Conservation (phyloP, 2,329 filamentous ascomycete genomes). For the Neonectria neomacrospora region DNA sequence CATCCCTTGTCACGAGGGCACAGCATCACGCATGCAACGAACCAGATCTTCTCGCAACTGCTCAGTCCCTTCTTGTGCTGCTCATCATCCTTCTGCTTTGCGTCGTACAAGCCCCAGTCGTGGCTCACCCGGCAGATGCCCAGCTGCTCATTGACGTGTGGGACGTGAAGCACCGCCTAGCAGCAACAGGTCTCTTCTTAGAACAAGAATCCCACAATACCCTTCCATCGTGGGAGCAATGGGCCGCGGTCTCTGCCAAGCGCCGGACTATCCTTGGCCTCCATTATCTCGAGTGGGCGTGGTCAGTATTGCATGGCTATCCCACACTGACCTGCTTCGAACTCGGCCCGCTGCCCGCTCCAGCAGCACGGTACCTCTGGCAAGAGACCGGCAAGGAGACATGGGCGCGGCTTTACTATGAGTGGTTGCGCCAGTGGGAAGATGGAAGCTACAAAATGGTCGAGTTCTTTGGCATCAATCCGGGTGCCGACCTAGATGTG, state of each 20-base stretch:
- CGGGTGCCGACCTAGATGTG: not conserved
- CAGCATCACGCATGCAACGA: not conserved
- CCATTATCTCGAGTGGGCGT: slow-evolving; percentile 9
- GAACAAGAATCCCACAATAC: not conserved
- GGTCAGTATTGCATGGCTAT: slow-evolving; percentile 2
- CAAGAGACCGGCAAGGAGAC: not conserved
- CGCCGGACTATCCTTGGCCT: slow-evolving; percentile 1
- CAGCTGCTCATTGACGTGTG: not conserved
- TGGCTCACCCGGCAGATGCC: not conserved
- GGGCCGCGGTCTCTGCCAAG: slow-evolving; percentile 1
- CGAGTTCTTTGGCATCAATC: not conserved
- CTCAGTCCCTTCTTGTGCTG: not conserved
- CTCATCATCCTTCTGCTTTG: not conserved
- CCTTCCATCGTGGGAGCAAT: not conserved
- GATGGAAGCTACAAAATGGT: slow-evolving; percentile 7
- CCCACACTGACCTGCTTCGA: slow-evolving; percentile 3
- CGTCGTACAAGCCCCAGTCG: not conserved
- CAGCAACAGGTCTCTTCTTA: slow-evolving; percentile 6
- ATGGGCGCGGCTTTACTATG: not conserved
- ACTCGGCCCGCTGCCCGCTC: slow-evolving; percentile 2
- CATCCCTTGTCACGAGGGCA: not conserved
- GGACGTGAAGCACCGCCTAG: not conserved
- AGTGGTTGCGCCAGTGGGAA: not conserved
- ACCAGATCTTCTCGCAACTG: not conserved
- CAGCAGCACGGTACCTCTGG: slow-evolving; percentile 2